Evolutionary conservation across 2,329 filamentous ascomycete genomes (phyloP), one percentile per base, ranked within the genome.

Genomic region (Ascochyta rabiei): DNA sequence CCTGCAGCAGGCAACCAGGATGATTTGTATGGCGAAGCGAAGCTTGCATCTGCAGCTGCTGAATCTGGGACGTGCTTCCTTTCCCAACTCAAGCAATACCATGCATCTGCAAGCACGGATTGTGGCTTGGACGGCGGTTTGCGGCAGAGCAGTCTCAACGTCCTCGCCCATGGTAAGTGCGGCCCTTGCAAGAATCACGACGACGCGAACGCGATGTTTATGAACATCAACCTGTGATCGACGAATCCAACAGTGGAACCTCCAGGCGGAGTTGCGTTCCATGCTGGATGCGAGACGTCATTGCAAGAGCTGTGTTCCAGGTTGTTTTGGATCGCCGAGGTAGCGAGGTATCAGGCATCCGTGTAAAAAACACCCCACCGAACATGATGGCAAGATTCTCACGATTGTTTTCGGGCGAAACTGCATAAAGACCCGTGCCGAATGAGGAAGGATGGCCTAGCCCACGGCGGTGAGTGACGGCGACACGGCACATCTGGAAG

Each of bases 321-420:
- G 39, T 52, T 59, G 69, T 71, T 72, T 70, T 68, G 63, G 47
- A 23, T 41, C 51, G 24, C 43, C 35, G 21, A 48, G 39, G 43
- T 33, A 21, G 16, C 19, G 26, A 46, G 30, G 26, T 35, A 34
- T 41, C 52, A 41, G 52, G 46, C 24, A 50, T 35, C 48, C 51
- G 62, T 59, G 58, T 51, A 48, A 46, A 45, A 16, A 40, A 45
- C 53, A 54, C 37, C 59, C 62, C 53, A 21, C 19, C n/a, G 18
- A 19, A n/a, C n/a, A 34, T 28, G 43, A 43, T 24, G 8, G 13
- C 8, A 16, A 16, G 18, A 31, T 43, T 50, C 42, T 42, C 51
- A 42, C 40, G 21, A 45, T 24, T 26, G 42, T 54, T 39, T 57
- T 53, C 43, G 48, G 33, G 37, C 40, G 42, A 48, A 21, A 38